phyloP scores from a whole-genome alignment of 306 rosid species.

The Vigna unguiculata region DNA sequence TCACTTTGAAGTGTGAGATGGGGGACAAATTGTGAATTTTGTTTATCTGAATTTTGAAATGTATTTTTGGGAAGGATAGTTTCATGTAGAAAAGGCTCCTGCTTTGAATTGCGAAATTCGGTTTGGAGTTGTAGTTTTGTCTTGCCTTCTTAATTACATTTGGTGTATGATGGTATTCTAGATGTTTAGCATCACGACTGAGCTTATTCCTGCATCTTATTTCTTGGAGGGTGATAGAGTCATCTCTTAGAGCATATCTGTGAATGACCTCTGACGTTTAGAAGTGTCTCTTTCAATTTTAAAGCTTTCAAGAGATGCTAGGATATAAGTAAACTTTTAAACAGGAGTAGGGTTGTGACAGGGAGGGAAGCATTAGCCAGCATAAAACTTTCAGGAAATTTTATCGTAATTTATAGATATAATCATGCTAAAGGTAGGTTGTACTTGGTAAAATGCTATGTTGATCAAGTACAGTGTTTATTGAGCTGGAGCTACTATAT shows the following conservation, averaged over 20 bases:
- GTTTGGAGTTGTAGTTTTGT: constrained; percentile 4
- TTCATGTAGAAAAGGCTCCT: background rate
- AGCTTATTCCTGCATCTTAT: constrained; percentile 31
- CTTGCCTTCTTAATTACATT: constrained; percentile 19
- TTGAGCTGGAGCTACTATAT: constrained; percentile 13
- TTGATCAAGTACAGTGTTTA: background rate
- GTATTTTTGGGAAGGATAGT: constrained; percentile 30
- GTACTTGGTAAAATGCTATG: background rate
- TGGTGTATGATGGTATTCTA: constrained; percentile 13
- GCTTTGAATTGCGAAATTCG: constrained; percentile 26
- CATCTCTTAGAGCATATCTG: constrained; percentile 1
- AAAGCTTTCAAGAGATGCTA: constrained; percentile 10
- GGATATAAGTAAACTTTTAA: background rate
- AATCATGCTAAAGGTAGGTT: constrained; percentile 23
- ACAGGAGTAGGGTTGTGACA: constrained; percentile 19
- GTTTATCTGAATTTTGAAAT: constrained; percentile 26
- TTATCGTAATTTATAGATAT: background rate
- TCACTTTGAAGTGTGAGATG: background rate
- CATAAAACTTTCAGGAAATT: background rate
- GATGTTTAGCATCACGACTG: background rate
- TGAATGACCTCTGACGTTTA: constrained; percentile 18
- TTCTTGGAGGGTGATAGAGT: background rate
- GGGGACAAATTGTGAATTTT: background rate
- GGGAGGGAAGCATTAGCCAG: constrained; percentile 10
- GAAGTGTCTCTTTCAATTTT: background rate